These are phyloP conservation scores for Lignosus rhinocerotis DNA, from an alignment of 1,284 basidiomycete species.

Conservation along the genomic window DNA sequence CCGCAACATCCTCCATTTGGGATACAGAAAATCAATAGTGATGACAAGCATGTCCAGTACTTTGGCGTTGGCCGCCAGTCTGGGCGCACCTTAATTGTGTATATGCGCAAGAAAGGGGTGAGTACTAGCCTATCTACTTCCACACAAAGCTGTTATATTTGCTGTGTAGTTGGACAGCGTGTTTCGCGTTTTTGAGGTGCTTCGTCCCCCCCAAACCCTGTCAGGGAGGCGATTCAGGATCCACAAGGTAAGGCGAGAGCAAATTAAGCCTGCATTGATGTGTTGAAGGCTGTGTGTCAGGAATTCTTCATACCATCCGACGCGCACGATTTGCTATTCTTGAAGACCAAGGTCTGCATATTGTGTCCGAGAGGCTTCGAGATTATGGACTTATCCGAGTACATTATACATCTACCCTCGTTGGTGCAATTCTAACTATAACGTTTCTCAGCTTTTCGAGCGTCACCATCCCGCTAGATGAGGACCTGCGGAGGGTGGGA, in stretches of 20 bases:
- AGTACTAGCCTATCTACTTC: constrained; percentile 24
- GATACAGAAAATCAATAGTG: constrained; percentile 83
- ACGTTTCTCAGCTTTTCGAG: constrained; percentile 69
- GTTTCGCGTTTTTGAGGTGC: constrained; percentile 91
- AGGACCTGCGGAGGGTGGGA: constrained; percentile 73
- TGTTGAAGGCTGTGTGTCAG: constrained; percentile 31
- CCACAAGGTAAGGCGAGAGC: background rate
- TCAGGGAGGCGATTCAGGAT: background rate
- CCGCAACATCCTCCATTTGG: background rate
- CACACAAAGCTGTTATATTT: background rate
- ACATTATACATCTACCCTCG: constrained; percentile 31
- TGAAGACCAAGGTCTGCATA: constrained; percentile 89
- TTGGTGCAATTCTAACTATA: no score
- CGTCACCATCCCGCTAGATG: constrained; percentile 80
- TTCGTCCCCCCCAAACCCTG: constrained; percentile 32
- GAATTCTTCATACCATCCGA: constrained; percentile 93
- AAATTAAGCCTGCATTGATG: no score
- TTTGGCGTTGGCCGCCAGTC: constrained; percentile 89
- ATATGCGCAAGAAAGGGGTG: constrained; percentile 93
- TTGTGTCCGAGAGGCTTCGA: constrained; percentile 91
- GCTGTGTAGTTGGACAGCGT: constrained; percentile 72
- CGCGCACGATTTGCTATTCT: constrained; percentile 85
- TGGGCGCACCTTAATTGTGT: constrained; percentile 85
- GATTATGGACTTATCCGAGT: constrained; percentile 94
- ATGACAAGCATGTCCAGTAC: constrained; percentile 85